Conservation (phyloP, 768 basidiomycete genomes). For the Tricholoma bakamatsutake region DNA sequence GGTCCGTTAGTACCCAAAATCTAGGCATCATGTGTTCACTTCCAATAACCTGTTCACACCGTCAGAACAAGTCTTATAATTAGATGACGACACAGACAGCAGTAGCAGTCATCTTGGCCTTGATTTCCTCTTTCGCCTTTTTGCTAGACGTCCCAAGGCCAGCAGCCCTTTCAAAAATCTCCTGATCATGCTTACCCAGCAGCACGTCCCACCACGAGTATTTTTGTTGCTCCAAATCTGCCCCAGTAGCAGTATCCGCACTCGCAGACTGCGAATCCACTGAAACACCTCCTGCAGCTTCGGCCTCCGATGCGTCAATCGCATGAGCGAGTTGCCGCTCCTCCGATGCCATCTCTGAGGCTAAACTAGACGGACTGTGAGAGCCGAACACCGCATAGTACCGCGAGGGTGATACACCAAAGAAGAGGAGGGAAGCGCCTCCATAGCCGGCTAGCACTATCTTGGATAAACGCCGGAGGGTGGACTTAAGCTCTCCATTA, state of each 20-base stretch:
- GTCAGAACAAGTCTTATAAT: background rate
- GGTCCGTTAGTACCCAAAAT: slow-evolving; percentile 84
- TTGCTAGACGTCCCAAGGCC: slow-evolving; percentile 22
- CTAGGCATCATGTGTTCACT: slow-evolving; percentile 70
- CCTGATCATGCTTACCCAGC: slow-evolving; percentile 74
- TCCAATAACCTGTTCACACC: slow-evolving; percentile 43
- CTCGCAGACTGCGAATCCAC: slow-evolving; percentile 15
- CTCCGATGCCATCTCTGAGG: slow-evolving; percentile 43
- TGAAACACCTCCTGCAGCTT: slow-evolving; percentile 42
- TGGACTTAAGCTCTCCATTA: slow-evolving; percentile 53
- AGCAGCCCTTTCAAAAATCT: slow-evolving; percentile 70
- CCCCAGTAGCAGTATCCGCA: slow-evolving; percentile 8
- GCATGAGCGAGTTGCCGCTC: slow-evolving; percentile 59
- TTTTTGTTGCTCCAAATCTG: slow-evolving; percentile 18
- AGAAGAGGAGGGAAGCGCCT: slow-evolving; percentile 75
- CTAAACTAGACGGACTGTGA: slow-evolving; percentile 16
- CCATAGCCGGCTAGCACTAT: slow-evolving; percentile 84
- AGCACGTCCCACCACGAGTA: slow-evolving; percentile 86
- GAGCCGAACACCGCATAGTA: slow-evolving; percentile 25
- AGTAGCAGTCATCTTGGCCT: slow-evolving; percentile 44
- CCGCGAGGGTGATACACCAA: slow-evolving; percentile 48
- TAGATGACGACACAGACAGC: slow-evolving; percentile 32
- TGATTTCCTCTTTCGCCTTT: slow-evolving; percentile 27
- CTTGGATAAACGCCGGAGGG: slow-evolving; percentile 74
- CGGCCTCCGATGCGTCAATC: slow-evolving; percentile 66